Percentiles rank a stretch among this genome's conserved stretches.
These are phyloP conservation scores for Beauveria sp. DNA, from an alignment of 2,329 filamentous ascomycete genomes.

Conservation along the genomic window DNA sequence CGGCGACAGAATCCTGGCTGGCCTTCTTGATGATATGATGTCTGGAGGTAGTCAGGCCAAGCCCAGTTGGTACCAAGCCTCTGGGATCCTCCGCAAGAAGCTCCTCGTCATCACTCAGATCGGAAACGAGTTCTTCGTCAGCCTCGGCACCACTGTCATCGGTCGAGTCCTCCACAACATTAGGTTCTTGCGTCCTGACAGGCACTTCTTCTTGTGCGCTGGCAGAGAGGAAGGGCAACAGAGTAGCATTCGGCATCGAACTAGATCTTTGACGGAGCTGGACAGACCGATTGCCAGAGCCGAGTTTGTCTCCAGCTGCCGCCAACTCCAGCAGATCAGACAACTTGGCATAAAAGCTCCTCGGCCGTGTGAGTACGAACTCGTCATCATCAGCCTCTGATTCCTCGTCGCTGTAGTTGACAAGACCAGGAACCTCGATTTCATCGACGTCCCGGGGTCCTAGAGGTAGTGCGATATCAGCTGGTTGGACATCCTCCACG, in stretches of 20 bases:
- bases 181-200: background rate
- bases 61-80: background rate
- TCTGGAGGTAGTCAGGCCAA: background rate
- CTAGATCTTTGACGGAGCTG: conserved; percentile 36
- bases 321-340: background rate
- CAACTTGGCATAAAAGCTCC: conserved; percentile 31
- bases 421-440: conserved; percentile 70
- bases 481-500: conserved; percentile 26
- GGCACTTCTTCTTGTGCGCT: background rate
- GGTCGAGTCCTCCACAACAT: background rate
- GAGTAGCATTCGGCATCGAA: conserved; percentile 38
- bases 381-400: conserved; percentile 35
- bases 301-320: conserved; percentile 23
- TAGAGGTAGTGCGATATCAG: conserved; percentile 58
- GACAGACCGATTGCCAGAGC: conserved; percentile 29
- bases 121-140: conserved; percentile 1
- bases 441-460: conserved; percentile 64
- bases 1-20: background rate
- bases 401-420: conserved; percentile 55
- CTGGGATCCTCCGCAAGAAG: background rate
- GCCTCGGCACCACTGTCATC: background rate
- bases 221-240: conserved; percentile 11
- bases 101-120: background rate
- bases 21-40: background rate
- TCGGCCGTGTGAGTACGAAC: conserved; percentile 31